Base-by-base conservation (phyloP, 768 basidiomycete species). In the Macrolepiota albuminosa region DNA sequence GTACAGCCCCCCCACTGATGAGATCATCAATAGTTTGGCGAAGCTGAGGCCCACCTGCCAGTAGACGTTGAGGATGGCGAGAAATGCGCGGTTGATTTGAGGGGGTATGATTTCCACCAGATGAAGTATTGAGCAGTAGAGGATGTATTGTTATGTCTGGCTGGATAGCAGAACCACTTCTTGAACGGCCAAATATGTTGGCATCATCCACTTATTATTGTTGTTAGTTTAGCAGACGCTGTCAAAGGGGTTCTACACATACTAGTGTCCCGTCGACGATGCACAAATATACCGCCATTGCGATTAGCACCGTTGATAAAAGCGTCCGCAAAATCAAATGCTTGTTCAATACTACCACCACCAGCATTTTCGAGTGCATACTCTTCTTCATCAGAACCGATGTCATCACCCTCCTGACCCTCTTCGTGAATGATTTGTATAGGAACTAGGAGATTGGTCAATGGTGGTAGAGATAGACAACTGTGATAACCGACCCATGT, bases 141-240 rank as follows among this genome's bases (percentile, higher is more conserved):
- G 94, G 94, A 68, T 96, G 95, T 0, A 87, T 85, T 11, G 86
- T 88, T 16, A 87, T 78, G 65, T 92, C 90, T 29, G 84, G 78
- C n/a, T 81, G 80, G 26, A 82, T 75, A 10, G 80, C 69, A 36
- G 80, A 72, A 61, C 79, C 81, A 6, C 42, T 54, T 65, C 89
- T 78, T 46, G 81, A 66, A 52, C 88, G 78, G 37, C 88, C 88
- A 63, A 90, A 88, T 36, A 89, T 75, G 42, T 81, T 75, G 40
- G 81, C 82, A 50, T 88, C 87, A 36, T 83, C 81, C 56, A 66
- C 77, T 82, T 46, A 21, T 55, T 49, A 16, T 57, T 49, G 26
- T n/a, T 55, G 58, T 67, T 7, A 64, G 37, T 34, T 42, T 10
- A 10, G 34, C n/a, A 18, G 14, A 60, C 52, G 54, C 56, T 66